These are phyloP conservation scores for Trichoderma asperellum DNA, from an alignment of 2,329 filamentous ascomycete genomes.

Conservation along the genomic window DNA sequence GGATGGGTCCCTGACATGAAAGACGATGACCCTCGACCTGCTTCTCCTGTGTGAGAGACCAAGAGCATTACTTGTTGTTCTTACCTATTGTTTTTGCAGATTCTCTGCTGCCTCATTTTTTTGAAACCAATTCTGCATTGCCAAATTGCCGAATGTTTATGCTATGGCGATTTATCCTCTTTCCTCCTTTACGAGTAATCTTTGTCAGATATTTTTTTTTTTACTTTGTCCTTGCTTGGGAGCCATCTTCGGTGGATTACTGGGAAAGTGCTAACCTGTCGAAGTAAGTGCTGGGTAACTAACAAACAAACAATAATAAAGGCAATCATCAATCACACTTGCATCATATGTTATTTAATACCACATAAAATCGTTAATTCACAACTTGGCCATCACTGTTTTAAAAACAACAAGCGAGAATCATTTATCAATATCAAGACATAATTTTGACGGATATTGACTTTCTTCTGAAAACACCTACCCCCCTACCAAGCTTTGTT, in stretches of 20 bases:
- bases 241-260: background rate
- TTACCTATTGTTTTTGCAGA: background rate
- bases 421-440: background rate
- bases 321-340: background rate
- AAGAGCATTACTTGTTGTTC: background rate
- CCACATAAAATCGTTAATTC: background rate
- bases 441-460: background rate
- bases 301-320: background rate
- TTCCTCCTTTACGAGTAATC: background rate
- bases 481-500: too few species aligned
- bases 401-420: background rate
- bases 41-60: conserved; percentile 36
- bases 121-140: background rate
- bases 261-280: background rate
- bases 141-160: background rate
- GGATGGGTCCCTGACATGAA: conserved; percentile 86
- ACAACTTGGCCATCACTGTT: background rate
- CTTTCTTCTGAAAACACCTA: background rate
- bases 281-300: background rate
- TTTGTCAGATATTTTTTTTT: background rate
- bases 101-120: background rate
- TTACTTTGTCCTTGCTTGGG: background rate
- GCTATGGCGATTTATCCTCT: background rate
- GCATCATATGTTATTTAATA: background rate
- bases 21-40: conserved; percentile 40